These are phyloP conservation scores for Austroboletus rostrupii DNA, from an alignment of 1,284 basidiomycete genomes.

Conservation along the genomic window DNA sequence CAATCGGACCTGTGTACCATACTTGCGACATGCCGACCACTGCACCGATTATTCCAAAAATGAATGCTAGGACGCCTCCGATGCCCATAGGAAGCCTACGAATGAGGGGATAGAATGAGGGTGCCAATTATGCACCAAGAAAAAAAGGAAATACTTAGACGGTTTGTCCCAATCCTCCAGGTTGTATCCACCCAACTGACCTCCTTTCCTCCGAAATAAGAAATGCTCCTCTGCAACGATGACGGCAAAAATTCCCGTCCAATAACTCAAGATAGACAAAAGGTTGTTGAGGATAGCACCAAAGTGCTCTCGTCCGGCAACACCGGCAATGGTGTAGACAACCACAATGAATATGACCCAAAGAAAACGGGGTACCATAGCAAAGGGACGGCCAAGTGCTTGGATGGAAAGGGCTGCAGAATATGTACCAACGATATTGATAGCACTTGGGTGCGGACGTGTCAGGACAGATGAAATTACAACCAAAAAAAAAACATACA, in stretches of 20 bases:
- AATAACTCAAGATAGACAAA: conserved; percentile 58
- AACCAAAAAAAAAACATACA: conserved; percentile 28
- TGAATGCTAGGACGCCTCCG: conserved; percentile 49
- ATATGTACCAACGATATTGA: conserved; percentile 58
- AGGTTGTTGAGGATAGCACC: conserved; percentile 52
- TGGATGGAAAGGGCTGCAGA: conserved; percentile 56
- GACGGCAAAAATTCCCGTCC: conserved; percentile 58
- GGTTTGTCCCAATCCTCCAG: conserved; percentile 50
- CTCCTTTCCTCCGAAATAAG: conserved; percentile 45
- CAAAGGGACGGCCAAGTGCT: conserved; percentile 50
- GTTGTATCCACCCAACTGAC: conserved; percentile 50
- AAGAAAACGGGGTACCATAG: conserved; percentile 55
- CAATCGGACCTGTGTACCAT: conserved; percentile 55
- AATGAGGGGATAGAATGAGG: no score
- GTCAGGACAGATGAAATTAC: background rate
- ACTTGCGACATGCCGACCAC: conserved; percentile 48
- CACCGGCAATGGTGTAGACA: conserved; percentile 55
- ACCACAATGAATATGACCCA: conserved; percentile 55
- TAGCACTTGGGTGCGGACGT: conserved; percentile 36
- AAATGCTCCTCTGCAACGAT: conserved; percentile 57
- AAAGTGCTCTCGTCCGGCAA: conserved; percentile 62
- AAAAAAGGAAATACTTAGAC: conserved; percentile 27
- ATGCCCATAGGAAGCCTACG: conserved; percentile 49
- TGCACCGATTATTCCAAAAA: conserved; percentile 44
- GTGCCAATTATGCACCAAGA: no score